Evolutionary conservation across 768 basidiomycete genomes (phyloP).

Genomic region (Podaxis mareebaensis): DNA sequence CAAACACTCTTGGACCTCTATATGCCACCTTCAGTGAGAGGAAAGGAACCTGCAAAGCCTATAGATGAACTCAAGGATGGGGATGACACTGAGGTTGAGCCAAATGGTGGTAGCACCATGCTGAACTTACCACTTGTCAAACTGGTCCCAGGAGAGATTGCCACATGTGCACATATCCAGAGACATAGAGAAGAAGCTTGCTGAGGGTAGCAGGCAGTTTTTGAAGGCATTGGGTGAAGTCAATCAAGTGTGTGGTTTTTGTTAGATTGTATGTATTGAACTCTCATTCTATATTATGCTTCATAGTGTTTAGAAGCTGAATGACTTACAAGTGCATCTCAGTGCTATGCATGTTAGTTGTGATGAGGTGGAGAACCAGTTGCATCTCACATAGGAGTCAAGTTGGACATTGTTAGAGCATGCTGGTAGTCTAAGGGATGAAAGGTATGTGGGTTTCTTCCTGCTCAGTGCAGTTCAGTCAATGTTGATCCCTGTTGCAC

Average conservation of each 20-base stretch:
- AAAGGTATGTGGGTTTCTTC: conserved; percentile 51
- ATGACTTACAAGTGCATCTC: conserved; percentile 75
- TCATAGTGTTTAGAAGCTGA: conserved; percentile 65
- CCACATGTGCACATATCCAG: conserved; percentile 75
- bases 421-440: conserved; percentile 72
- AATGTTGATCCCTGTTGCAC: neutral
- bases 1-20: conserved; percentile 84
- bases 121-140: conserved; percentile 27
- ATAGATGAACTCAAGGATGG: conserved; percentile 31
- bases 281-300: conserved; percentile 1
- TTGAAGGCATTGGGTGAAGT: conserved; percentile 87
- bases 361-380: conserved; percentile 78
- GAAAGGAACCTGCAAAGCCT: conserved; percentile 31
- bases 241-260: conserved; percentile 68
- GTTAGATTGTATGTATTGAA: conserved; percentile 8
- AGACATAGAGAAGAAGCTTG: conserved; percentile 83
- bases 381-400: conserved; percentile 72
- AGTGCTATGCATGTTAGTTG: conserved; percentile 79
- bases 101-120: neutral
- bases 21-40: conserved; percentile 31
- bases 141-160: conserved; percentile 57
- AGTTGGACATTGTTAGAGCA: conserved; percentile 81
- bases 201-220: conserved; percentile 81
- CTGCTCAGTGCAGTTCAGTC: neutral
- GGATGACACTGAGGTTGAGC: conserved; percentile 32